These are phyloP conservation scores for Fusarium penzigii DNA, from an alignment of 2,329 filamentous ascomycete species.

Conservation along the genomic window DNA sequence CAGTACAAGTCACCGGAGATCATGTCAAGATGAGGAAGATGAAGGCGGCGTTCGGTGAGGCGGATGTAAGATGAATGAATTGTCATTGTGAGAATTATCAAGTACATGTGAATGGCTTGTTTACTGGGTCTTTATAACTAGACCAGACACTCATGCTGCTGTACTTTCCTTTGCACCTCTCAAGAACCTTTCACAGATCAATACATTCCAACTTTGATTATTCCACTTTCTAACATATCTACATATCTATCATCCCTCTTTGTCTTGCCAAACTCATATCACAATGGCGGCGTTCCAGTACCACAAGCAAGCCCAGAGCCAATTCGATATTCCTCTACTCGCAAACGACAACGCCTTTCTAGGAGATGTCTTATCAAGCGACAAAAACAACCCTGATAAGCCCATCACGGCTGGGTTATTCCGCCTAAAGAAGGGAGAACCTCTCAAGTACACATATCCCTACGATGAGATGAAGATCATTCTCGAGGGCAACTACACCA, in stretches of 20 bases:
- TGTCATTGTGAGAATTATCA: background rate
- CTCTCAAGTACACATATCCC: slow-evolving; percentile 67
- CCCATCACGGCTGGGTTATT: slow-evolving; percentile 67
- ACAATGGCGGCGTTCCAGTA: slow-evolving; percentile 49
- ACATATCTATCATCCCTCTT: background rate
- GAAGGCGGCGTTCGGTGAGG: background rate
- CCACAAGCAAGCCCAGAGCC: slow-evolving; percentile 57
- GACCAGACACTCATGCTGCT: too few relatives aligned
- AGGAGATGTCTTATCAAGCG: slow-evolving; percentile 61
- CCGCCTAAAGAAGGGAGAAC: slow-evolving; percentile 66
- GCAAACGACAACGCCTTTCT: slow-evolving; percentile 69
- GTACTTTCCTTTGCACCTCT: background rate
- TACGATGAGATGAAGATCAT: slow-evolving; percentile 78
- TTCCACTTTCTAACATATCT: background rate
- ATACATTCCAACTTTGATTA: background rate
- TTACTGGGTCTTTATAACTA: too few relatives aligned
- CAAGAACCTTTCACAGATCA: background rate
- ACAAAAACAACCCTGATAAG: slow-evolving; percentile 55
- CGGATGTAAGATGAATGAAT: background rate
- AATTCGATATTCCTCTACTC: slow-evolving; percentile 65
- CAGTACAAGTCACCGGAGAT: slow-evolving; percentile 5
- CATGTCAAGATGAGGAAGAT: slow-evolving; percentile 1
- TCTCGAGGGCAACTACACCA: slow-evolving; percentile 66
- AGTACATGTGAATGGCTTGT: too few relatives aligned
- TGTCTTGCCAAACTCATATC: background rate